These are phyloP conservation scores for Tylopilus rubrobrunneus DNA, from an alignment of 768 basidiomycete species.

Conservation along the genomic window DNA sequence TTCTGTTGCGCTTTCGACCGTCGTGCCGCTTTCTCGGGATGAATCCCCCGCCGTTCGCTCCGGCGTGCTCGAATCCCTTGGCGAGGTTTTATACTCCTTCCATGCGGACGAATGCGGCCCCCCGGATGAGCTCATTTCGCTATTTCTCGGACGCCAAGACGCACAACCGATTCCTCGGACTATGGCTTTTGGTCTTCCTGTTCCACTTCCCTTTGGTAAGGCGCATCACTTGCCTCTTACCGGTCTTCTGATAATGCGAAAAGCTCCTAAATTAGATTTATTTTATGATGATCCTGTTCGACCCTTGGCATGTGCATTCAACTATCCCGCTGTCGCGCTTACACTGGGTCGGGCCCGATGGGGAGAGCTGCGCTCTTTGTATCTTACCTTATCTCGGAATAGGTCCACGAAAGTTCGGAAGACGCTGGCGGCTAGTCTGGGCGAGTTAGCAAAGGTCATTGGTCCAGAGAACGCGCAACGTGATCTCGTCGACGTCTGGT, in stretches of 20 bases:
- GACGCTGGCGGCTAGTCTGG: constrained; percentile 83
- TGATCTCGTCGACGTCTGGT: constrained; percentile 75
- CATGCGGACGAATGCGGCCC: constrained; percentile 57
- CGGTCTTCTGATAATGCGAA: constrained; percentile 4
- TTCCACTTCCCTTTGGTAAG: constrained; percentile 18
- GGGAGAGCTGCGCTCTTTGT: constrained; percentile 65
- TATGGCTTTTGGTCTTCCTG: constrained; percentile 3
- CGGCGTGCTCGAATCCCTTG: constrained; percentile 81
- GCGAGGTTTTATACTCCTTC: constrained; percentile 87
- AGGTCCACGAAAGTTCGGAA: constrained; percentile 60
- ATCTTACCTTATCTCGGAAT: constrained; percentile 61
- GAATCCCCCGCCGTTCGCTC: constrained; percentile 64
- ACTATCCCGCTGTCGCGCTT: constrained; percentile 86
- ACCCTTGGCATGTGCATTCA: constrained; percentile 79
- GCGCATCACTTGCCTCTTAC: not conserved
- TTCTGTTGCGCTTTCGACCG: constrained; percentile 60
- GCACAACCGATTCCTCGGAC: constrained; percentile 35
- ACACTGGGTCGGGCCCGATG: constrained; percentile 77
- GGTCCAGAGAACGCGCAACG: constrained; percentile 60
- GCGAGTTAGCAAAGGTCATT: constrained; percentile 84
- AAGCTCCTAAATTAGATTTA: constrained; percentile 35
- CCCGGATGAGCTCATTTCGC: constrained; percentile 65
- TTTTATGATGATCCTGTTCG: constrained; percentile 67
- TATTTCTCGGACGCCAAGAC: constrained; percentile 68
- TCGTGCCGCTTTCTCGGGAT: constrained; percentile 62